Percentiles rank a stretch among this genome's conserved stretches.
phyloP scores from a whole-genome alignment of 176 grass and related monocot species.

The Oryza officinalis region DNA sequence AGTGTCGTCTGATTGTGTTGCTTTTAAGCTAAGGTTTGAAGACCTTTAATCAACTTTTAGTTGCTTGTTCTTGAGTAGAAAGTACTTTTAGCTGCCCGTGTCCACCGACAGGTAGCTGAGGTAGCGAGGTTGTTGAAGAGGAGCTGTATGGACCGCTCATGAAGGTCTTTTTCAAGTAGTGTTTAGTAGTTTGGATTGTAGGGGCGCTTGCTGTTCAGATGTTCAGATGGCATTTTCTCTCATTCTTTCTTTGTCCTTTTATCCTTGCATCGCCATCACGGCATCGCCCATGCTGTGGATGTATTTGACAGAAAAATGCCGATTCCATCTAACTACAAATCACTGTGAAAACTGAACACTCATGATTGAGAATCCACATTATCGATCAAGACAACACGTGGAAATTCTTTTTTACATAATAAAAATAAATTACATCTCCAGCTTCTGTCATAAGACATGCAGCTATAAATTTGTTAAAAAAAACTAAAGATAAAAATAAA shows the following conservation, averaged over 20 bases:
- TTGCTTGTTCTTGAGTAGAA: background rate
- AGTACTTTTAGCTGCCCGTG: slow-evolving; percentile 15
- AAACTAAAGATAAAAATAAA: too few relatives aligned
- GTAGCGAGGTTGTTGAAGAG: slow-evolving; percentile 1
- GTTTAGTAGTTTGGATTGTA: background rate
- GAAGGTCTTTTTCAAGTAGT: background rate
- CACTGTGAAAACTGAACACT: background rate
- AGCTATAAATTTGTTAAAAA: too few relatives aligned
- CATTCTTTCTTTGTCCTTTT: background rate
- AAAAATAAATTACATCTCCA: too few relatives aligned
- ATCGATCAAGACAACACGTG: background rate
- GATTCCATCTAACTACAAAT: background rate
- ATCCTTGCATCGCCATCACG: background rate
- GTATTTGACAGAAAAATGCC: background rate
- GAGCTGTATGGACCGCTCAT: background rate
- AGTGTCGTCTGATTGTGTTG: background rate
- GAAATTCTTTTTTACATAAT: too few relatives aligned
- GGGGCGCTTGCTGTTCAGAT: background rate
- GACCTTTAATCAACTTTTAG: background rate
- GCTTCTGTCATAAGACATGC: too few relatives aligned
- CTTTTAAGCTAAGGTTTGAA: slow-evolving; percentile 28
- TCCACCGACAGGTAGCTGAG: slow-evolving; percentile 17
- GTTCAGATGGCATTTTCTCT: background rate
- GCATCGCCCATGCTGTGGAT: background rate
- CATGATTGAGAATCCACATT: background rate